Percentiles rank a stretch among this genome's conserved stretches.
Evolutionary conservation across 257 asterid genomes (phyloP).

Genomic region (Solanum medicagineum): DNA sequence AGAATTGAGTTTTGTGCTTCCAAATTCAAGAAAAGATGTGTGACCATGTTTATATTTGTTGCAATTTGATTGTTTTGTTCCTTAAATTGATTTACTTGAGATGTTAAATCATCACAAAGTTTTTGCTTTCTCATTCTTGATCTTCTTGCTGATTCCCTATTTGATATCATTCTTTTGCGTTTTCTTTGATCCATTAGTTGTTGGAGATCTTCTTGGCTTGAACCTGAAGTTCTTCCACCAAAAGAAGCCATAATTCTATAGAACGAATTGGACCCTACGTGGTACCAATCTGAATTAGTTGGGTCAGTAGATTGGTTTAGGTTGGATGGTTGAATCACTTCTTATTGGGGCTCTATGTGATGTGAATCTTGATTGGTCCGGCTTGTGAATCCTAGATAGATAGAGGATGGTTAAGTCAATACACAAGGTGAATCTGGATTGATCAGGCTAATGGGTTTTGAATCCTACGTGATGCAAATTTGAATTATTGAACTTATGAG

Average conservation of each 20-base stretch:
- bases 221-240: conserved; percentile 19
- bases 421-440: background rate
- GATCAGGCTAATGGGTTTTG: background rate
- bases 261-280: background rate
- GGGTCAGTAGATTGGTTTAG: background rate
- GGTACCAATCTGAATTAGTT: background rate
- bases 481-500: background rate
- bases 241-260: conserved; percentile 3
- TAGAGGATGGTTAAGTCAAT: no score
- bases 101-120: conserved; percentile 11
- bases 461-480: background rate
- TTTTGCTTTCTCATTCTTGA: conserved; percentile 30
- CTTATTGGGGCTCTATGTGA: background rate
- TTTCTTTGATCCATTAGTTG: conserved; percentile 10
- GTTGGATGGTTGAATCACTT: background rate
- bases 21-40: conserved; percentile 9
- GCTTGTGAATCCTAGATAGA: background rate
- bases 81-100: conserved; percentile 7
- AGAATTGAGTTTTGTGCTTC: conserved; percentile 20
- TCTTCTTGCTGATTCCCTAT: conserved; percentile 21
- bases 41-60: conserved; percentile 1
- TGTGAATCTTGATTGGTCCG: background rate
- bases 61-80: conserved; percentile 15
- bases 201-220: conserved; percentile 8
- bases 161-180: conserved; percentile 25